Evolutionary conservation across 106 monocot species (phyloP).

Genomic region (Allium fistulosum): DNA sequence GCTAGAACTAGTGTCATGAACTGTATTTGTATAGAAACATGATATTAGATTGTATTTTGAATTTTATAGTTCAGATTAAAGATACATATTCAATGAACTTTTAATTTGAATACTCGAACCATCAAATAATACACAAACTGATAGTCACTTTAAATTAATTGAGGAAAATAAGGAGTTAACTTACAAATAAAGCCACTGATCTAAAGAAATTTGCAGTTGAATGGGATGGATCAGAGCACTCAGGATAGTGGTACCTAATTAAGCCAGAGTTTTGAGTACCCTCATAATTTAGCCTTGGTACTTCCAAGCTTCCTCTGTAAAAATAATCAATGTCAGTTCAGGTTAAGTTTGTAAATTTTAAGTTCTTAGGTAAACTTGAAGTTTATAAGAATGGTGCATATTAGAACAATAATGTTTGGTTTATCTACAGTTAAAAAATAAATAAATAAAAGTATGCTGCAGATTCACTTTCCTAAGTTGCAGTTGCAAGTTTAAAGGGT

Average conservation of each 20-base stretch:
- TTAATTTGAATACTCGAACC: neutral
- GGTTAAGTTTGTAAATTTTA: neutral
- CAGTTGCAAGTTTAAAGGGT: no score
- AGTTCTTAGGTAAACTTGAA: no score
- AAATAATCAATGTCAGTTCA: neutral
- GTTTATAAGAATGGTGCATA: no score
- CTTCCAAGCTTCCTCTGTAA: conserved; percentile 35
- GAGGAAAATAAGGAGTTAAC: neutral
- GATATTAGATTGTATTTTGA: neutral
- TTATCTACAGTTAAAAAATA: no score
- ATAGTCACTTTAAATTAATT: neutral
- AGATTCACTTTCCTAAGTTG: no score
- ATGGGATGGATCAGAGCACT: conserved; percentile 7
- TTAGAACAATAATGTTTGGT: no score
- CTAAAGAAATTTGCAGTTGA: conserved; percentile 1
- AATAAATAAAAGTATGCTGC: no score
- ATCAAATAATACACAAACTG: neutral
- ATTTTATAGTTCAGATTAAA: neutral
- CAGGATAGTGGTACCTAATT: conserved; percentile 1
- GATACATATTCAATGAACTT: neutral
- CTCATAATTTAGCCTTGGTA: conserved; percentile 22
- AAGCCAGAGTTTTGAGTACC: neutral
- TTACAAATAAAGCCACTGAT: conserved; percentile 20
- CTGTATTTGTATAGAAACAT: neutral
- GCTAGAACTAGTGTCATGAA: neutral